Base-by-base conservation (phyloP, 495 filamentous ascomycete genomes). In the Thermochaetoides thermophila region DNA sequence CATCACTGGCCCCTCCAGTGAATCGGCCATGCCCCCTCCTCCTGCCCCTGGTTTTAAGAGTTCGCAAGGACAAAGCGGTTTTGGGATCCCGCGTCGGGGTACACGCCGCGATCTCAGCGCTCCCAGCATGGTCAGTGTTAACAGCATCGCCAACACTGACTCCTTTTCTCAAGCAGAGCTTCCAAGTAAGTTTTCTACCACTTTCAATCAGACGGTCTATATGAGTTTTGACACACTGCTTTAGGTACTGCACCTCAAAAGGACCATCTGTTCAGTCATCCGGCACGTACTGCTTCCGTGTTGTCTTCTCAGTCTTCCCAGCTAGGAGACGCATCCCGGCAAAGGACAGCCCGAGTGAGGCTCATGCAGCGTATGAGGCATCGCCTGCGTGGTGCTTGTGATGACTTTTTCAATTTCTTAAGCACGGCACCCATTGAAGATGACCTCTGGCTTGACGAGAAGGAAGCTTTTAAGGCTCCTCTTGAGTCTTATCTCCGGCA, bases 1-100 rank as follows among this genome's bases (percentile, higher is more conserved):
- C 19, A 49, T 52, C 37, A 39, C 45, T 6, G 37, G 32, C 12
- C 3, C 41, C 16, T 36, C 42, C 18, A 27, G 27, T 27, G 38
- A 14, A 17, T 25, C 6, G n/a, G n/a, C n/a, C 20, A 53, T 53
- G 50, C 33, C 34, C 12, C 50, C 50, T 12, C 50, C 50, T 4
- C 40, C 48, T 12, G 3, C 39, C 4, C 48, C 44, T 12, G 18
- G 16, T 15, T 15, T 35, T 17, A 48, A 39, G 45, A 37, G 29
- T 14, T 17, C 12, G n/a, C 34, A 30, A 12, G 40, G 37, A 11
- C 43, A 38, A 23, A 17, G 6, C 10, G 25, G 17, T 1, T 12
- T 17, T n/a, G 32, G 21, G 10, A 12, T 39, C 15, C 20, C 49
- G 9, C 40, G 44, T 22, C 40, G 49, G 10, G 30, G 29, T 9